Evolutionary conservation across 2,329 filamentous ascomycete species (phyloP).

Genomic region (Colletotrichum lupini): DNA sequence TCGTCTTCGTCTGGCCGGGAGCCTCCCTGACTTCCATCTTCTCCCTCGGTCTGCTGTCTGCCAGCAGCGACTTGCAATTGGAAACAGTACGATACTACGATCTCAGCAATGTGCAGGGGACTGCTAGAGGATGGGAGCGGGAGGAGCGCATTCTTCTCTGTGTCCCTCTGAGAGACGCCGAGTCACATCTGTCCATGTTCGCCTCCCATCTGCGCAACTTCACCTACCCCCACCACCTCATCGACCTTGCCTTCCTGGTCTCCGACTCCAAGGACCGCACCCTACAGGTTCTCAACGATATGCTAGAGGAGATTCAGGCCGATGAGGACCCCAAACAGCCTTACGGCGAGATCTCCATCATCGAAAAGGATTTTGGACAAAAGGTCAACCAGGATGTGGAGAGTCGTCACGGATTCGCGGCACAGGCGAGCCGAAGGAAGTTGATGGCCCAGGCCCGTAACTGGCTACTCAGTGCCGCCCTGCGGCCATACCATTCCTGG

Average conservation of each 20-base stretch:
- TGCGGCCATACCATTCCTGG: conserved; percentile 97
- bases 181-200: conserved; percentile 95
- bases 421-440: conserved; percentile 92
- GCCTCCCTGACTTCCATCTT: conserved; percentile 69
- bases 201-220: conserved; percentile 97
- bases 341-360: conserved; percentile 96
- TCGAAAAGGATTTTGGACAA: conserved; percentile 99
- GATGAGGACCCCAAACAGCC: conserved; percentile 82
- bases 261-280: conserved; percentile 97
- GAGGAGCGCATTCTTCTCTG: conserved; percentile 96
- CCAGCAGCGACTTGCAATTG: conserved; percentile 78
- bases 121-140: conserved; percentile 92
- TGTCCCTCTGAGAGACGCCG: conserved; percentile 92
- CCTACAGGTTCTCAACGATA: conserved; percentile 77
- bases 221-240: conserved; percentile 95
- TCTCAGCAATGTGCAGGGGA: conserved; percentile 89
- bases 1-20: conserved; percentile 80
- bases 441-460: conserved; percentile 98
- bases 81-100: conserved; percentile 99
- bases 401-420: conserved; percentile 95
- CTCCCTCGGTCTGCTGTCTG: conserved; percentile 77
- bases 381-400: conserved; percentile 98
- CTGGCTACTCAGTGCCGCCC: conserved; percentile 92
- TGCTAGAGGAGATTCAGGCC: conserved; percentile 82
- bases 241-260: conserved; percentile 95